Conservation (phyloP, 306 rosid species). For the Rosa persica region DNA sequence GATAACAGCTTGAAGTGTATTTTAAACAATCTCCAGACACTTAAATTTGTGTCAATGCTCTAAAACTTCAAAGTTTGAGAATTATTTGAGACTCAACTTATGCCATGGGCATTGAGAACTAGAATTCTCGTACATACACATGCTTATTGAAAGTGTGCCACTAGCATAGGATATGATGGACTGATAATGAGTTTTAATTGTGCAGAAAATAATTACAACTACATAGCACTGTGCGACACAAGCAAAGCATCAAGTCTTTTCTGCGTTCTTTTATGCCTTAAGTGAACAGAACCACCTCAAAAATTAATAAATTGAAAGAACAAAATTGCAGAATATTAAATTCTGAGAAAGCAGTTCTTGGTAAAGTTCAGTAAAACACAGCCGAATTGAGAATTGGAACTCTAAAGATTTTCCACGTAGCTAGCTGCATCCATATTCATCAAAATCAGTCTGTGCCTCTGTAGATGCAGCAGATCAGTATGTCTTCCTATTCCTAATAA, state of each 20-base stretch:
- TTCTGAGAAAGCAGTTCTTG: neutral
- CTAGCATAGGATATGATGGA: neutral
- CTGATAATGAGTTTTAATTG: neutral
- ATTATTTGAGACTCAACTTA: too few relatives aligned
- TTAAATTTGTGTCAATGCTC: neutral
- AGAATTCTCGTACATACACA: neutral
- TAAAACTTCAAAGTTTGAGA: neutral
- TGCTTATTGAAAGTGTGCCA: neutral
- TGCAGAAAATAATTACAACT: neutral
- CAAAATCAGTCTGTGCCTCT: neutral
- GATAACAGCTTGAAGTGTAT: neutral
- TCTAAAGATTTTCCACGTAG: neutral
- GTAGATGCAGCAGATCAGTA: neutral
- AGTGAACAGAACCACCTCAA: neutral
- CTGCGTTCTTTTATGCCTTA: neutral
- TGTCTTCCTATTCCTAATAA: neutral
- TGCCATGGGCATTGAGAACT: neutral
- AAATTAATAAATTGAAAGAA: neutral
- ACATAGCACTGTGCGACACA: neutral
- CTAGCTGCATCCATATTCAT: neutral
- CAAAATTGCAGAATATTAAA: neutral
- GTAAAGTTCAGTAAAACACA: neutral
- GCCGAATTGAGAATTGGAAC: too few relatives aligned
- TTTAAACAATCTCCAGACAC: neutral
- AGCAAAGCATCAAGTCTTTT: neutral